phyloP scores from a whole-genome alignment of 495 filamentous ascomycete species.

The Pyrenula aspistea region DNA sequence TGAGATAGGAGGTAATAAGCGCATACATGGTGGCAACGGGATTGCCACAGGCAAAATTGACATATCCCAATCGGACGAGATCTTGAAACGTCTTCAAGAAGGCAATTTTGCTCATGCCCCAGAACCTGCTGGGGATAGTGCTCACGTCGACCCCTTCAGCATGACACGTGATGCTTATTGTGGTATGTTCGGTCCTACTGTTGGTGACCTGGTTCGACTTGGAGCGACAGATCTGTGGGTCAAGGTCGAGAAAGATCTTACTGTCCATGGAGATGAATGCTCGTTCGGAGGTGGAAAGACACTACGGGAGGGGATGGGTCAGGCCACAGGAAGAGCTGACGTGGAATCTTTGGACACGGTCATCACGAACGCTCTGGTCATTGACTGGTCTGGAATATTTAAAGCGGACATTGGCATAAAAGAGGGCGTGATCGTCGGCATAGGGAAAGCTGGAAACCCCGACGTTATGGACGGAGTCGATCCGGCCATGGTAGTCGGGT shows the following conservation, averaged over 20 bases:
- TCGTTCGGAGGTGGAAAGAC: slow-evolving; percentile 95
- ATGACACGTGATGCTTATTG: slow-evolving; percentile 72
- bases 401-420: slow-evolving; percentile 97
- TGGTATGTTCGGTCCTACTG: slow-evolving; percentile 87
- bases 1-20: slow-evolving; percentile 70
- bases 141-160: slow-evolving; percentile 43
- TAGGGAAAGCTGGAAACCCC: slow-evolving; percentile 94
- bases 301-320: slow-evolving; percentile 91
- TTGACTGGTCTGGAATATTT: slow-evolving; percentile 89
- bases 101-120: slow-evolving; percentile 70
- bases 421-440: slow-evolving; percentile 73
- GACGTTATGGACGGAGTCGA: slow-evolving; percentile 91
- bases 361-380: slow-evolving; percentile 82
- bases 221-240: slow-evolving; percentile 87
- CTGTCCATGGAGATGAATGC: slow-evolving; percentile 85
- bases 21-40: slow-evolving; percentile 78
- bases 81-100: slow-evolving; percentile 49
- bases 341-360: slow-evolving; percentile 70
- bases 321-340: slow-evolving; percentile 65
- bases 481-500: slow-evolving; percentile 68
- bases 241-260: slow-evolving; percentile 78
- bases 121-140: slow-evolving; percentile 44
- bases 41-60: slow-evolving; percentile 67
- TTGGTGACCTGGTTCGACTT: slow-evolving; percentile 70
- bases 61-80: slow-evolving; percentile 42